Evolutionary conservation across 2,329 filamentous ascomycete species (phyloP), one percentile per base, ranked within the genome.

Genomic region (Penicillium sp.): DNA sequence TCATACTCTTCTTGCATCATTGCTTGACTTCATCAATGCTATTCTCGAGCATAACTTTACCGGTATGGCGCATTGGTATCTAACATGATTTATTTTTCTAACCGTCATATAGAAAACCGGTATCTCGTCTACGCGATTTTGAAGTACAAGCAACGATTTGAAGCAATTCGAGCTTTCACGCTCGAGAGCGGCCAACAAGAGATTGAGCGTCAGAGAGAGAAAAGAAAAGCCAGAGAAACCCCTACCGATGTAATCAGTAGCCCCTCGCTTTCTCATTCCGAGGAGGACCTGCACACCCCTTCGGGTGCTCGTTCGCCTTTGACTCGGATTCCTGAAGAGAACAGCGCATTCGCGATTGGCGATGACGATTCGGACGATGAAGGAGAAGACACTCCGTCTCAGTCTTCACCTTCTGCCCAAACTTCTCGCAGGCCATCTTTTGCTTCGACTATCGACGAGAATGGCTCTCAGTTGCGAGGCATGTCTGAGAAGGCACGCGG

Each of bases 401-500:
- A 75, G 26, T 86, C 73, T 79, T 89, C 72, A 77, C 83, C 59
- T 75, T 87, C 66, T 81, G 84, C 60, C 35, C 74, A 75, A 21
- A 79, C 77, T 19, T 84, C 83, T 19, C 83, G 87, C 37, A 84
- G 88, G 22, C 87, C 90, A 4, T 93, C 90, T 0, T 80, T 89
- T 21, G 85, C 86, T 27, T 84, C 83, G 0, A 85, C 85, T 0
- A 77, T 84, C 1, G 91, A 96, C 57, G 92, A 96, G 58, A 88
- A 89, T 4, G 85, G 96, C 10, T 92, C 91, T 14, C 82, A 97
- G 71, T 74, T 96, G 29, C 85, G 91, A 56, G 92, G 92, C 54
- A 96, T 98, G 90, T 97, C 93, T 21, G 95, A 98, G 75, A 99
- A 98, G 74, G 95, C 95, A 16, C 83, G 95, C 49, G 95, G 95